Base-by-base conservation (phyloP, 257 asterid species). In the Solanum chiquidenum region DNA sequence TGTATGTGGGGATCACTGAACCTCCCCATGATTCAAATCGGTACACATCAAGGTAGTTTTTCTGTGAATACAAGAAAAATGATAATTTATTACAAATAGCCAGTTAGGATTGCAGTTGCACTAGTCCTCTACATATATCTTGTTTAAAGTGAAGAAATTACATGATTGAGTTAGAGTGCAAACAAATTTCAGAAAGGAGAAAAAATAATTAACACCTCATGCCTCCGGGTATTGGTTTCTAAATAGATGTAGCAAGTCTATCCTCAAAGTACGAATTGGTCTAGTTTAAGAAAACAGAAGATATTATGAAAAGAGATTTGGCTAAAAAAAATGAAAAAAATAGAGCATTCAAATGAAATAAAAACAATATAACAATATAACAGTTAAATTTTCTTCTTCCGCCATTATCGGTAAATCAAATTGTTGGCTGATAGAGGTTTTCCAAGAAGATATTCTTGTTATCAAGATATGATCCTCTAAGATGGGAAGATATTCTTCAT, bases 11-110 rank as follows among this genome's bases (percentile, higher is more conserved):
- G 89, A 97, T 95, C 92, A 97, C 72, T 33, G 98, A 95, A 90
- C 95, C 98, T 82, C 99, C 98, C 99, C 99, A 97, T 86, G 97
- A 88, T 90, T 97, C 99, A 92, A 92, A 97, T 33, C 93, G 91
- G 91, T 97, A 97, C 33, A 97, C 94, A 83, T 97, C 99, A 95
- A 97, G 88, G 94, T 97, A 97, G 91, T 97, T 97, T 94, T 94
- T 97, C 99, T 97, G 96, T 83, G 64, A 72, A 84, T 49, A 82
- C 40, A 82, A 52, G 83, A 29, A 49, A 82, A 49, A 82, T 82
- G 85, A 82, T 20, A 27, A 82, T 49, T 82, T 25, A 29, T 82
- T 29, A 82, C 44, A 82, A 82, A 82, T 29, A 29, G 69, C 29
- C 69, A 46, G 60, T 25, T 49, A 29, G 21, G 69, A 29, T 82